Base-by-base conservation (phyloP, 75 land plant species). In the Cunninghamia lanceolata region DNA sequence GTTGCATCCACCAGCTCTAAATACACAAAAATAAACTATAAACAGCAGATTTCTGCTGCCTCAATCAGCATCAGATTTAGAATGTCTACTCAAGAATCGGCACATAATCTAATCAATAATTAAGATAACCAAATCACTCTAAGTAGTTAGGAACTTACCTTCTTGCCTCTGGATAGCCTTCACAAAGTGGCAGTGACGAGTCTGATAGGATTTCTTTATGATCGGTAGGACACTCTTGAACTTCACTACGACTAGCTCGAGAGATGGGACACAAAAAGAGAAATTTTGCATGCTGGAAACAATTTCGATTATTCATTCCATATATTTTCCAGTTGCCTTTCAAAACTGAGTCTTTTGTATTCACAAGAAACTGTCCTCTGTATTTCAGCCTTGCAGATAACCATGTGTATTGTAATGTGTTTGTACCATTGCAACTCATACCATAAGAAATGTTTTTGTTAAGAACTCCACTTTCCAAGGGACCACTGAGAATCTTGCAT, bases 401-500 rank as follows among this genome's bases (percentile, higher is more conserved):
- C 82, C 82, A 80, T 80, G 50, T 80, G 82, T 30, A 80, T 80
- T 80, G 45, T 45, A 42, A 80, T 39, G 11, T n/a, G 4, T 45
- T 80, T 45, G 46, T 28, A 43, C n/a, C 82, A 42, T 45, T 80
- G 50, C 40, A n/a, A 45, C 50, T 80, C 32, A 10, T 16, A 2
- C 32, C 34, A 80, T 45, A n/a, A 43, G 82, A 43, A 43, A 43
- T 45, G 19, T 16, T 42, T 42, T 76, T 39, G 40, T 39, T 76
- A 76, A 76, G 43, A 17, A 76, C 15, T 1, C 19, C 40, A 76
- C 15, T 38, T 80, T 80, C 82, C 3, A 43, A 80, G 15, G 82
- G 30, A 25, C 30, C 32, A 80, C 30, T 45, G 75, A 32, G 75
- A 21, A 9, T 32, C 75, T 71, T 71, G 36, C 36, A 71, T 80